Conservation (phyloP, 2,329 filamentous ascomycete species). For the Pseudopyricularia cyperi region DNA sequence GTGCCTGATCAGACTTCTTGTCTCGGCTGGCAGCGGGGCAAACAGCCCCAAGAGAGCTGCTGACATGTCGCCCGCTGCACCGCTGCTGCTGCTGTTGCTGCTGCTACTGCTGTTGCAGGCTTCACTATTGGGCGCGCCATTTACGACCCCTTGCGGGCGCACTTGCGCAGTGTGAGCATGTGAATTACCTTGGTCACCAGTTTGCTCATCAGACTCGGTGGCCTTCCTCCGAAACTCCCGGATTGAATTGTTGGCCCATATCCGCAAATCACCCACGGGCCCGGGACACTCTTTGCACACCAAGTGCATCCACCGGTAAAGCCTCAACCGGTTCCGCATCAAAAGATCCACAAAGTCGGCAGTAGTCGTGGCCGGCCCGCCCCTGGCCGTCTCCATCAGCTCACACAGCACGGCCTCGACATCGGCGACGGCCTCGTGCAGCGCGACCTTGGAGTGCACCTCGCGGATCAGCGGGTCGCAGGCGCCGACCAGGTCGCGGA, state of each 20-base stretch:
- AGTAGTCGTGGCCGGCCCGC: slow-evolving; percentile 42
- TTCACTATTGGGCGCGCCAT: not conserved
- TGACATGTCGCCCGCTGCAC: slow-evolving; percentile 25
- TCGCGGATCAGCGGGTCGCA: slow-evolving; percentile 64
- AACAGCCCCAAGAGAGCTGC: slow-evolving; percentile 27
- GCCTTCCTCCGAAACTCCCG: slow-evolving; percentile 34
- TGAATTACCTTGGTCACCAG: not conserved
- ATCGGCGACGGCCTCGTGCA: slow-evolving; percentile 55
- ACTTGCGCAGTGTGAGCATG: slow-evolving; percentile 1
- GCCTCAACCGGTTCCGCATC: slow-evolving; percentile 45
- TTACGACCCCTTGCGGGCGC: not conserved
- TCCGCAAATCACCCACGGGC: slow-evolving; percentile 44
- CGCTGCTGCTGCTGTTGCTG: slow-evolving; percentile 22
- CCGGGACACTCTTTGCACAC: slow-evolving; percentile 55
- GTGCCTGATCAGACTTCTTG: slow-evolving; percentile 29
- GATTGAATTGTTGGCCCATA: slow-evolving; percentile 46
- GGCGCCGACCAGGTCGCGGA: slow-evolving; percentile 51
- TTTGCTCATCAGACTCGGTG: not conserved
- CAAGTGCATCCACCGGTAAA: slow-evolving; percentile 61
- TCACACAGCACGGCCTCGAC: slow-evolving; percentile 58
- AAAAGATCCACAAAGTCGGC: slow-evolving; percentile 60
- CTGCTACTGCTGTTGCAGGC: slow-evolving; percentile 11
- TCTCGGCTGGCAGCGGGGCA: slow-evolving; percentile 28
- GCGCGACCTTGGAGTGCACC: slow-evolving; percentile 58
- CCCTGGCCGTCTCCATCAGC: slow-evolving; percentile 47